Percentiles rank a stretch among this genome's conserved stretches.
These are phyloP conservation scores for Cercospora zeina DNA, from an alignment of 2,329 filamentous ascomycete species.

Conservation along the genomic window DNA sequence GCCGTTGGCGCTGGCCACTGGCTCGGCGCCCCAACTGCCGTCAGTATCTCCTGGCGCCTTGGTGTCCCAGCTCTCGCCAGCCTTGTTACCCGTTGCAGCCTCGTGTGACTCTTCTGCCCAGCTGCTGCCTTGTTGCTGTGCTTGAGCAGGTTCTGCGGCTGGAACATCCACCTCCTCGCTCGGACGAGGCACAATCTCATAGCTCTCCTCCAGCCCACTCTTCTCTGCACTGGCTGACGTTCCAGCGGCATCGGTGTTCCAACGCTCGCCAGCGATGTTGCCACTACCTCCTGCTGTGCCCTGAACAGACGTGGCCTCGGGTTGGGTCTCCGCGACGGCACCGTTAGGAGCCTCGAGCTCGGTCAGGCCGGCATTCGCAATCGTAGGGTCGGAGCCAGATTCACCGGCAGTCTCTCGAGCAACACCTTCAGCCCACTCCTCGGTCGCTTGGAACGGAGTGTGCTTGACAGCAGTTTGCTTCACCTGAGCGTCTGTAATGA, in stretches of 20 bases:
- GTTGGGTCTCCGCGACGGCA: constrained; percentile 33
- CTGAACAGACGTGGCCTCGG: constrained; percentile 38
- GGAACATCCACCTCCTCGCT: constrained; percentile 72
- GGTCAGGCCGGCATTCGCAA: constrained; percentile 65
- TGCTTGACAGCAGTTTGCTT: constrained; percentile 48
- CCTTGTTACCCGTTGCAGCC: constrained; percentile 35
- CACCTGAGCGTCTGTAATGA: constrained; percentile 40
- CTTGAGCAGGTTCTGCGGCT: constrained; percentile 59
- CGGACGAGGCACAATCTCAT: constrained; percentile 74
- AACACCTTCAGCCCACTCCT: constrained; percentile 52
- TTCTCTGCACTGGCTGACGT: constrained; percentile 51
- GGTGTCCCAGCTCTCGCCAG: constrained; percentile 38
- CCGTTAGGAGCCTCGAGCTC: constrained; percentile 59
- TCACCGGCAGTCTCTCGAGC: constrained; percentile 46
- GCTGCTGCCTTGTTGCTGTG: constrained; percentile 56
- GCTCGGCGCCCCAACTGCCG: constrained; percentile 25
- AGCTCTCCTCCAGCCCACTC: constrained; percentile 61
- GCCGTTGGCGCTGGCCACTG: constrained; percentile 32
- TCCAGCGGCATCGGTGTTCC: constrained; percentile 57
- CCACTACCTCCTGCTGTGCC: constrained; percentile 47
- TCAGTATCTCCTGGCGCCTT: constrained; percentile 46
- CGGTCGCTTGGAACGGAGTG: constrained; percentile 57
- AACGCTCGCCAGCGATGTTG: constrained; percentile 63
- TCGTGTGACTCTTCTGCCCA: constrained; percentile 72
- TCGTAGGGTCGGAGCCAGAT: constrained; percentile 62